Evolutionary conservation across 495 filamentous ascomycete genomes (phyloP).

Genomic region (Talaromyces wortmannii): DNA sequence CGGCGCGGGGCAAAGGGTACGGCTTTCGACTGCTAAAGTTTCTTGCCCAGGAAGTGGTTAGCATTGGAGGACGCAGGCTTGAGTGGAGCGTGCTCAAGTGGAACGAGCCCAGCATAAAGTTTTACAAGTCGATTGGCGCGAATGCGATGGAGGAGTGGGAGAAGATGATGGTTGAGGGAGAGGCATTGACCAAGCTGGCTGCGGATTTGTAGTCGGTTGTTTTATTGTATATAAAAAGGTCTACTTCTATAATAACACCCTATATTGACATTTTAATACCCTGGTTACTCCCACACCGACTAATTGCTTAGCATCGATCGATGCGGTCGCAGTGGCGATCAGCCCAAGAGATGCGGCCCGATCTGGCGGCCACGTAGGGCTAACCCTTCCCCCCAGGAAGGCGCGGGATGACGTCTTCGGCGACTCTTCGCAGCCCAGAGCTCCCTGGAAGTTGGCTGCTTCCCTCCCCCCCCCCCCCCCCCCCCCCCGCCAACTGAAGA

Average conservation of each 20-base stretch:
- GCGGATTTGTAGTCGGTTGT: conserved; percentile 5
- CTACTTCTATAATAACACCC: background rate
- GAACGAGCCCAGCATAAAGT: conserved; percentile 85
- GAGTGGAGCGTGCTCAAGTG: conserved; percentile 91
- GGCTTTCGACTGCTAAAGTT: conserved; percentile 68
- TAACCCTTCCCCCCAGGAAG: background rate
- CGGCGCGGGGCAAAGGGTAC: conserved; percentile 67
- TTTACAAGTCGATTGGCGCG: conserved; percentile 80
- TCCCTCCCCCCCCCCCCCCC: conserved; percentile 33
- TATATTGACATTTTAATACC: background rate
- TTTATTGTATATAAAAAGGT: background rate
- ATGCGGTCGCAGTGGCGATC: background rate
- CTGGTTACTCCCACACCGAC: background rate
- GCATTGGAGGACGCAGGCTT: conserved; percentile 64
- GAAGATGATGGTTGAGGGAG: conserved; percentile 80
- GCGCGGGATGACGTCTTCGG: background rate
- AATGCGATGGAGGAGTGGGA: conserved; percentile 79
- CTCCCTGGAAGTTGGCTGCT: conserved; percentile 20
- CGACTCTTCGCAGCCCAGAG: background rate
- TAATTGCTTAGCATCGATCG: background rate
- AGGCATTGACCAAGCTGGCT: conserved; percentile 56
- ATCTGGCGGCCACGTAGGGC: background rate
- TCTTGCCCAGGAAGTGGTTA: conserved; percentile 64
- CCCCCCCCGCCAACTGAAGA: conserved; percentile 16
- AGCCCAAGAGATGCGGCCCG: background rate